Evolutionary conservation across 352 stramenopile species (phyloP).

Genomic region (Phytophthora quininea): DNA sequence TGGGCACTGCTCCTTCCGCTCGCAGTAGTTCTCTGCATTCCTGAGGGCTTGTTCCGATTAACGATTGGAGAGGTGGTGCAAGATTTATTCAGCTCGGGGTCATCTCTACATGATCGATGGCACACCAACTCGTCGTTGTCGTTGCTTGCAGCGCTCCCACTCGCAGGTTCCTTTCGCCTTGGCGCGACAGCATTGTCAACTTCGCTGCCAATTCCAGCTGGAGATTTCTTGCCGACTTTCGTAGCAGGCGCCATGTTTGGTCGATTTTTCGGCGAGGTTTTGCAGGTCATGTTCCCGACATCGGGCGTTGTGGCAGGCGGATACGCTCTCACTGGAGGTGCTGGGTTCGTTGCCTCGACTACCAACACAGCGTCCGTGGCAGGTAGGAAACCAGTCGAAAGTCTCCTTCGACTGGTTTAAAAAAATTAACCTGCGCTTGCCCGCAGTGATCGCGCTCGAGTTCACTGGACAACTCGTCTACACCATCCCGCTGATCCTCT

Average conservation of each 20-base stretch:
- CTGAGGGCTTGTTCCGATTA: constrained; percentile 45
- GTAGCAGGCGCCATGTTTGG: constrained; percentile 61
- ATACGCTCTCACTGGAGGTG: constrained; percentile 72
- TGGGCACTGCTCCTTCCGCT: constrained; percentile 43
- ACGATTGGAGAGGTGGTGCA: constrained; percentile 34
- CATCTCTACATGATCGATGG: constrained; percentile 35
- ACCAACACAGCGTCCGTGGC: constrained; percentile 78
- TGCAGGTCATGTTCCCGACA: constrained; percentile 43
- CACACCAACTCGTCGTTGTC: constrained; percentile 32
- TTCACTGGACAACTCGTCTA: constrained; percentile 79
- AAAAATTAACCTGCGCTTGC: not conserved
- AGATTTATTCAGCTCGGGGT: constrained; percentile 37
- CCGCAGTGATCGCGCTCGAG: constrained; percentile 66
- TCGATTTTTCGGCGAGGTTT: constrained; percentile 55
- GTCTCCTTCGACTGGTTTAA: not conserved
- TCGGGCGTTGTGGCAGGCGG: constrained; percentile 52
- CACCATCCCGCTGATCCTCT: constrained; percentile 63
- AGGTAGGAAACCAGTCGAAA: constrained; percentile 10
- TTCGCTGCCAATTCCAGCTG: constrained; percentile 56
- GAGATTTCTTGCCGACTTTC: constrained; percentile 74
- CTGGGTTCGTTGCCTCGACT: constrained; percentile 57
- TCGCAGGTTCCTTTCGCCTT: constrained; percentile 41
- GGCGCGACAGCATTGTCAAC: constrained; percentile 52
- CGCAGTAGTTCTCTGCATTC: constrained; percentile 42
- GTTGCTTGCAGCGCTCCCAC: constrained; percentile 38